Conservation (phyloP, 306 rosid genomes). For the Glycine soja region DNA sequence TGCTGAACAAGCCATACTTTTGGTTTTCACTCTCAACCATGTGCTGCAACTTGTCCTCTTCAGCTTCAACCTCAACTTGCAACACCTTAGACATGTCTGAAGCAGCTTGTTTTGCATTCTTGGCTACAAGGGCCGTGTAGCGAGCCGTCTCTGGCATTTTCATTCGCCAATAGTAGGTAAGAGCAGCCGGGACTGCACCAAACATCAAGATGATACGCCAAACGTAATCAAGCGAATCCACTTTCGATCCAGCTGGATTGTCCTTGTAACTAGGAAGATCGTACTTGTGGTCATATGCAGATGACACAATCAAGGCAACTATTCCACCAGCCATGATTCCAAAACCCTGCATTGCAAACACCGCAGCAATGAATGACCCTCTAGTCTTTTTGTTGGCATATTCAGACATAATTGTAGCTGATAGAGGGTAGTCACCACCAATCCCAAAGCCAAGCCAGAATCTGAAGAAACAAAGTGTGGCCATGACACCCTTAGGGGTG, state of each 20-base stretch:
- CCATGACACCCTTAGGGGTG: slow-evolving; percentile 55
- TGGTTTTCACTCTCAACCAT: slow-evolving; percentile 11
- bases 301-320: slow-evolving; percentile 64
- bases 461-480: slow-evolving; percentile 83
- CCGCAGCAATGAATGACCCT: slow-evolving; percentile 91
- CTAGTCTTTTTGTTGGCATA: slow-evolving; percentile 92
- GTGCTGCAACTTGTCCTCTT: slow-evolving; percentile 54
- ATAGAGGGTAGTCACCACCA: slow-evolving; percentile 95
- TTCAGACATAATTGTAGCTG: slow-evolving; percentile 95
- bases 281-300: slow-evolving; percentile 60
- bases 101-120: slow-evolving; percentile 76
- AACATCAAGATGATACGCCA: slow-evolving; percentile 85
- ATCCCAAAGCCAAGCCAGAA: slow-evolving; percentile 98
- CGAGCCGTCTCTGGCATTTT: slow-evolving; percentile 96
- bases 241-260: slow-evolving; percentile 39
- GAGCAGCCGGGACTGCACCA: slow-evolving; percentile 74
- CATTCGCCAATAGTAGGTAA: slow-evolving; percentile 96
- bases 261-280: slow-evolving; percentile 57
- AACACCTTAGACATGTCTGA: slow-evolving; percentile 83
- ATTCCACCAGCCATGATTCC: slow-evolving; percentile 86
- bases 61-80: slow-evolving; percentile 66
- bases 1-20: slow-evolving; percentile 66
- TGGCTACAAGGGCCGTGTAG: slow-evolving; percentile 83
- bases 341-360: slow-evolving; percentile 95
- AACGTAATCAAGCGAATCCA: slow-evolving; percentile 66